phyloP scores from a whole-genome alignment of 768 basidiomycete genomes.

The Hemileccinum impolitum region DNA sequence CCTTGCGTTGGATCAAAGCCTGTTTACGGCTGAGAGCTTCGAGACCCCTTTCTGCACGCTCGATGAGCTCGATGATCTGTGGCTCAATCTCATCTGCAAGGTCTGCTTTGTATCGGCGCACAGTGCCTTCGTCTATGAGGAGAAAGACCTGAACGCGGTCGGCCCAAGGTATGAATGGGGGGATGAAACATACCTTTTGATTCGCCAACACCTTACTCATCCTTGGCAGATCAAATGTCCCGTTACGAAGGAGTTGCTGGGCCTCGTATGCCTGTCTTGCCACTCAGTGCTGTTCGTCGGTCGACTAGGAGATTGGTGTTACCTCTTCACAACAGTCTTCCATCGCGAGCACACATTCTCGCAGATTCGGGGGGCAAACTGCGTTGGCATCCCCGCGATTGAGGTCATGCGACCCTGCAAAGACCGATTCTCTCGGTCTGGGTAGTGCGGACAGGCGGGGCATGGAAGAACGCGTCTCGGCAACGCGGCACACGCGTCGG shows the following conservation, averaged over 20 bases:
- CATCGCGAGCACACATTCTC: constrained; percentile 33
- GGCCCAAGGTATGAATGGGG: not conserved
- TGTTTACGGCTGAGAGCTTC: constrained; percentile 61
- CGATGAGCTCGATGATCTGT: constrained; percentile 70
- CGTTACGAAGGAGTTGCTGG: constrained; percentile 63
- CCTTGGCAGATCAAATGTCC: constrained; percentile 68
- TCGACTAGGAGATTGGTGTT: constrained; percentile 7
- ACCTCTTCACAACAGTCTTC: constrained; percentile 83
- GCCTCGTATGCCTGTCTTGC: constrained; percentile 57
- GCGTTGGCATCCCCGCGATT: too few species aligned
- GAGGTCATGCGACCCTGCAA: constrained; percentile 60
- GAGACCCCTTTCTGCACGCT: constrained; percentile 67
- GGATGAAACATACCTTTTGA: constrained; percentile 50
- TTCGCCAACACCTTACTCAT: constrained; percentile 66
- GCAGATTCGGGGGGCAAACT: too few species aligned
- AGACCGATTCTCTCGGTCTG: constrained; percentile 61
- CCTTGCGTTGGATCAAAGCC: constrained; percentile 60
- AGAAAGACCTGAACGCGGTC: constrained; percentile 59
- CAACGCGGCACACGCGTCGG: constrained; percentile 14
- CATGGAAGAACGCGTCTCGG: constrained; percentile 26
- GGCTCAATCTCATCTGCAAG: constrained; percentile 81
- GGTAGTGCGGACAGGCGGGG: constrained; percentile 50
- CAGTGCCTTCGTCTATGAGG: constrained; percentile 67
- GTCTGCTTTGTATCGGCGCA: constrained; percentile 71
- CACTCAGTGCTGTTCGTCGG: not conserved